phyloP scores from a whole-genome alignment of 2,329 filamentous ascomycete species.

The Paecilomyces niveus region DNA sequence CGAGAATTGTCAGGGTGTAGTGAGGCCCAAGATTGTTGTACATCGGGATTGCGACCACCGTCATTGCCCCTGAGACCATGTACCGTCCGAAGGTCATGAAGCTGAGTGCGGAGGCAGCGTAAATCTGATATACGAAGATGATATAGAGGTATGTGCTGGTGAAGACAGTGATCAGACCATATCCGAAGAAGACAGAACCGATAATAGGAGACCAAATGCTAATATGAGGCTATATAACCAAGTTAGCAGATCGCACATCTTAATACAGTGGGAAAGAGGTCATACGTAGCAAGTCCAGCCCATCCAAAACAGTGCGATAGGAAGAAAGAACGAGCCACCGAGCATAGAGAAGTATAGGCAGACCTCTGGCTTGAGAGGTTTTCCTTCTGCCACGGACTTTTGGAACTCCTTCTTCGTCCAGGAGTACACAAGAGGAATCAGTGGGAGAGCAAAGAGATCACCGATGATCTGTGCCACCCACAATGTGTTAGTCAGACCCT shows the following conservation, averaged over 20 bases:
- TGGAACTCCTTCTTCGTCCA: slow-evolving; percentile 35
- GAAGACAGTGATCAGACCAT: slow-evolving; percentile 38
- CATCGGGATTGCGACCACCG: neutral
- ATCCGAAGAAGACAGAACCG: slow-evolving; percentile 39
- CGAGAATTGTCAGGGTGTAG: neutral
- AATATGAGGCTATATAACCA: slow-evolving; percentile 16
- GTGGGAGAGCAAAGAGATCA: neutral
- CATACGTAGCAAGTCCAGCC: slow-evolving; percentile 39
- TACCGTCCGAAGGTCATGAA: slow-evolving; percentile 7
- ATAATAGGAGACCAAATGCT: slow-evolving; percentile 42
- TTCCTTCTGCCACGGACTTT: slow-evolving; percentile 1
- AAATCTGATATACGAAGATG: slow-evolving; percentile 4
- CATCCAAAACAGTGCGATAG: slow-evolving; percentile 45
- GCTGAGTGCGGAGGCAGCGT: slow-evolving; percentile 5
- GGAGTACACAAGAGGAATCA: slow-evolving; percentile 41
- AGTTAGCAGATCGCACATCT: neutral
- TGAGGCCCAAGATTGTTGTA: neutral
- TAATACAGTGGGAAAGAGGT: neutral
- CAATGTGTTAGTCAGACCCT: slow-evolving; percentile 43
- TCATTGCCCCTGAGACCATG: slow-evolving; percentile 3
- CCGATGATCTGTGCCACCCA: slow-evolving; percentile 32
- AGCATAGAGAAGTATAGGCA: slow-evolving; percentile 40
- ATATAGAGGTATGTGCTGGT: slow-evolving; percentile 6
- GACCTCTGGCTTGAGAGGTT: slow-evolving; percentile 26
- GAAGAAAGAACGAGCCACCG: slow-evolving; percentile 7